phyloP scores from a whole-genome alignment of 768 basidiomycete genomes.

The Neoboletus subvelutipes region DNA sequence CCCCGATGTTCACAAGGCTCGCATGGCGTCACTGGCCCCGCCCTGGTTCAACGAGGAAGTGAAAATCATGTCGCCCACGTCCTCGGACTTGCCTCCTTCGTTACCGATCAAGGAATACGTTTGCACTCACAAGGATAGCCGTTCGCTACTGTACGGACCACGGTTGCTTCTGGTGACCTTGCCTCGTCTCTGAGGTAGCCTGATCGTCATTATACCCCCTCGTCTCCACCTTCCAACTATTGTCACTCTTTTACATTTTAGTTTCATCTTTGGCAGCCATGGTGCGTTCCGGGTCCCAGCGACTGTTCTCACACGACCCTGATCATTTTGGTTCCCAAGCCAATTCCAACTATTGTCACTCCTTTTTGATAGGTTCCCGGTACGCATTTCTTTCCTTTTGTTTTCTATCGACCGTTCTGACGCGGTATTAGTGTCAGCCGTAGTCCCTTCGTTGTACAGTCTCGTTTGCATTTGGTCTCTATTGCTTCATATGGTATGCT shows the following conservation, averaged over 20 bases:
- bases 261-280: neutral
- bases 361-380: slow-evolving; percentile 9
- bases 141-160: neutral
- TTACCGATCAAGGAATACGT: slow-evolving; percentile 2
- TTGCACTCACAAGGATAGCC: slow-evolving; percentile 1
- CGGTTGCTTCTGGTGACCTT: neutral
- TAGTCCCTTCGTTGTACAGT: neutral
- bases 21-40: neutral
- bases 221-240: neutral
- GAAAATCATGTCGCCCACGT: neutral
- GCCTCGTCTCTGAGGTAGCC: neutral
- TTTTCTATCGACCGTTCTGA: neutral
- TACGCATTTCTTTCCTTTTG: neutral
- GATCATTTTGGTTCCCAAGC: neutral
- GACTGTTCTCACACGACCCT: neutral
- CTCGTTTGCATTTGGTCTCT: neutral
- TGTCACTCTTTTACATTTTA: neutral
- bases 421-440: neutral
- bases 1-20: neutral
- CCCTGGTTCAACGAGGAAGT: neutral
- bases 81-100: neutral
- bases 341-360: slow-evolving; percentile 16
- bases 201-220: neutral
- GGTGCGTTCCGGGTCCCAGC: neutral
- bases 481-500: slow-evolving; percentile 6